Evolutionary conservation across 306 rosid genomes (phyloP), one percentile per base, ranked within the genome.

Genomic region (Phaseolus lunatus): DNA sequence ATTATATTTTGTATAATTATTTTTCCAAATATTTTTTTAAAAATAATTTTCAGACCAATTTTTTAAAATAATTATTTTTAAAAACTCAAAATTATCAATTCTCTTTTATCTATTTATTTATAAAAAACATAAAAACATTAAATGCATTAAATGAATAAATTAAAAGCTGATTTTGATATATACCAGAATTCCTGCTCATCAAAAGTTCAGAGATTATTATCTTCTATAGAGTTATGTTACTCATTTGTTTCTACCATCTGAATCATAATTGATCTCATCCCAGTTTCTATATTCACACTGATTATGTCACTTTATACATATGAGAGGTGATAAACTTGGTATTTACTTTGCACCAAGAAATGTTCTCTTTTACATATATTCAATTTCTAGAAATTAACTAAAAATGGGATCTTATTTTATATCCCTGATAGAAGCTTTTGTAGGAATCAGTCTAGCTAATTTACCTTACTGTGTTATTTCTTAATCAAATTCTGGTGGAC

Each of bases 401-500:
- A 77, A 65, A 29, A 45, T 20, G 5, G 54, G 41, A 56, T n/a
- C 58, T 65, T 29, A 43, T 33, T 53, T 4, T 52, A 3, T 24
- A 57, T 61, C 71, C 47, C 58, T 19, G 37, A 33, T 49, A 41
- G 61, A 29, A 74, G 62, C 70, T 45, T 74, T n/a, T 5, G 19
- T 41, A 48, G 78, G 22, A 72, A 13, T 29, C 47, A 15, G 6
- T 20, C 45, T 67, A 67, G 33, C 56, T 58, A 23, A 23, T 49
- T 31, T 58, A 19, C 18, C 58, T 41, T 22, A 53, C 5, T 65
- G 43, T 50, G 16, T 35, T 22, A 72, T 37, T 67, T 66, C 63
- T 85, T 37, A 89, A 79, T 86, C 81, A 31, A 87, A 7, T 58
- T 83, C 88, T 50, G 65, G 63, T 6, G 67, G 37, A 8, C 70